Evolutionary conservation across 2,329 filamentous ascomycete species (phyloP).

Genomic region (Colletotrichum plurivorum): DNA sequence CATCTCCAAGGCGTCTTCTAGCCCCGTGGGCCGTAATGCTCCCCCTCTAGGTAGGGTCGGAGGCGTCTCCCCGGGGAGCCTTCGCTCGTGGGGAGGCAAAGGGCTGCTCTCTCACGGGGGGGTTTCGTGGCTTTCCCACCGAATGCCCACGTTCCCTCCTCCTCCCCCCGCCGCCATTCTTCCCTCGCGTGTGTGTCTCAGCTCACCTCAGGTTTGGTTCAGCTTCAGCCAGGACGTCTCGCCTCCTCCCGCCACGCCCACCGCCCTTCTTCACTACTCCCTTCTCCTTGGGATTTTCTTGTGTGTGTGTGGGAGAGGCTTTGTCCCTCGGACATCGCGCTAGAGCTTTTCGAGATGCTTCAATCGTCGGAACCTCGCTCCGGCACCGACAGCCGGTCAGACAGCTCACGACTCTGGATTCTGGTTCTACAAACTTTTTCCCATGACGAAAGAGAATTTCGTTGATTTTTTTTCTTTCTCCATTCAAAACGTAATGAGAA

Average conservation of each 20-base stretch:
- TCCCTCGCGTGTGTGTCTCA: slow-evolving; percentile 34
- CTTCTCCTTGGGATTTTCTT: not conserved
- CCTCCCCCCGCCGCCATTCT: not conserved
- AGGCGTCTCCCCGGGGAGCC: slow-evolving; percentile 9
- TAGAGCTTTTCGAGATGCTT: too few relatives aligned
- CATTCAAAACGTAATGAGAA: too few relatives aligned
- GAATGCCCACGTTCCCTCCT: not conserved
- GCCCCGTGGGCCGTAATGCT: not conserved
- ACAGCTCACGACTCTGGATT: too few relatives aligned
- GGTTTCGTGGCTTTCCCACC: not conserved
- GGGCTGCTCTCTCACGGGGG: slow-evolving; percentile 12
- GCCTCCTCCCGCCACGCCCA: not conserved
- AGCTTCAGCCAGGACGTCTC: slow-evolving; percentile 27
- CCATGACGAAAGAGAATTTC: too few relatives aligned
- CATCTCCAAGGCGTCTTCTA: slow-evolving; percentile 11
- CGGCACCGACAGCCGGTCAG: too few relatives aligned
- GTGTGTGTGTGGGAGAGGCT: too few relatives aligned
- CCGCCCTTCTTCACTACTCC: too few relatives aligned
- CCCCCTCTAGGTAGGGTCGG: not conserved
- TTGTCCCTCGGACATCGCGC: too few relatives aligned
- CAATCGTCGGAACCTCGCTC: too few relatives aligned
- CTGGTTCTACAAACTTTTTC: too few relatives aligned
- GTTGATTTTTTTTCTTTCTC: too few relatives aligned
- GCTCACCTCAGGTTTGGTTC: slow-evolving; percentile 26
- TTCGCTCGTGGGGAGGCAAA: slow-evolving; percentile 7